phyloP scores from a whole-genome alignment of 306 rosid species.

The Senna tora region DNA sequence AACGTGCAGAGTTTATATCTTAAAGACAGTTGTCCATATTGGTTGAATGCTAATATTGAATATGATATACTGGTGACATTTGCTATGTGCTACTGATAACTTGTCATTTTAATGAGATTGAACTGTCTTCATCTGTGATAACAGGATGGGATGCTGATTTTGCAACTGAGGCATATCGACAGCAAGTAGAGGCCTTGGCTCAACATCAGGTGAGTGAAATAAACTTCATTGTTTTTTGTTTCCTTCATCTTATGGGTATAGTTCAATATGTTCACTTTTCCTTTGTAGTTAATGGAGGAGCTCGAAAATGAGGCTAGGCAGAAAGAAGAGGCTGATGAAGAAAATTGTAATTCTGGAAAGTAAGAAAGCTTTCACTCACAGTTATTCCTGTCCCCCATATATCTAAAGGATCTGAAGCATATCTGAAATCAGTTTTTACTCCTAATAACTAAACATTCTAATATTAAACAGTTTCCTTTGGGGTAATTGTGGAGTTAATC shows the following conservation, averaged over 20 bases:
- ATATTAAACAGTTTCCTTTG: constrained; percentile 3
- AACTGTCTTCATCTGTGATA: constrained; percentile 33
- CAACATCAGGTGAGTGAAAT: constrained; percentile 78
- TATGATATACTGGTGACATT: constrained; percentile 12
- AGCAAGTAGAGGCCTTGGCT: constrained; percentile 93
- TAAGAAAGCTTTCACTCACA: constrained; percentile 44
- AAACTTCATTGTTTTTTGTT: constrained; percentile 21
- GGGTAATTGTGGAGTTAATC: constrained; percentile 2
- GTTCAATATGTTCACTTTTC: constrained; percentile 31
- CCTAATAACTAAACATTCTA: constrained; percentile 8
- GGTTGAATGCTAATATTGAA: constrained; percentile 6
- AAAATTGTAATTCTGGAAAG: constrained; percentile 60
- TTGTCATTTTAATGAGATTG: constrained; percentile 38
- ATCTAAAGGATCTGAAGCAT: background rate
- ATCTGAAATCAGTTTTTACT: constrained; percentile 8
- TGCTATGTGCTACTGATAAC: constrained; percentile 7
- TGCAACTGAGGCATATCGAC: constrained; percentile 97
- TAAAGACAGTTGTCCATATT: background rate
- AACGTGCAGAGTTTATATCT: background rate
- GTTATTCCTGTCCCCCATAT: background rate
- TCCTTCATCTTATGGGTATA: constrained; percentile 16
- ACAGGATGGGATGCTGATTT: constrained; percentile 98
- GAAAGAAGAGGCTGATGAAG: constrained; percentile 81
- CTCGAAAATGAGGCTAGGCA: constrained; percentile 82
- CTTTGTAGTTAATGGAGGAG: constrained; percentile 86